These are phyloP conservation scores for Beauveria brongniartii DNA, from an alignment of 2,329 filamentous ascomycete species.

Conservation along the genomic window DNA sequence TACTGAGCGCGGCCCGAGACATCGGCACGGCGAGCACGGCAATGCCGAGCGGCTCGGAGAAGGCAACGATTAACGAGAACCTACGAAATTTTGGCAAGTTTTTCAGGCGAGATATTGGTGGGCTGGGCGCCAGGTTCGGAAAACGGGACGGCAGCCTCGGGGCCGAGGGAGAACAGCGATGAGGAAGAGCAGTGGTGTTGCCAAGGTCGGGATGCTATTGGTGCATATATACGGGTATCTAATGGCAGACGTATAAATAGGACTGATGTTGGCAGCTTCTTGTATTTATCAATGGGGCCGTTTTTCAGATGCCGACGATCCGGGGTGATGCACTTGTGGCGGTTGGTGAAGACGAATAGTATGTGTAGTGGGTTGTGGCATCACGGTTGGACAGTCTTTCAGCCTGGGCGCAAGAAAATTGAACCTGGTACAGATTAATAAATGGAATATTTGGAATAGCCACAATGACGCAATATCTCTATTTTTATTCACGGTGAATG, in stretches of 20 bases:
- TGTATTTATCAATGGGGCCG: neutral
- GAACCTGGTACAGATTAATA: too few relatives aligned
- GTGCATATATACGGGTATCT: neutral
- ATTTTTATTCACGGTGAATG: neutral
- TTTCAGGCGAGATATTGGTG: slow-evolving; percentile 79
- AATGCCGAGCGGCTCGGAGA: slow-evolving; percentile 37
- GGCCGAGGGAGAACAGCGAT: slow-evolving; percentile 20
- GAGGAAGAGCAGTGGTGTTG: neutral
- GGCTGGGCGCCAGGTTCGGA: slow-evolving; percentile 66
- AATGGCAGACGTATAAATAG: neutral
- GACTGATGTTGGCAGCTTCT: neutral
- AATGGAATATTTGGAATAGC: neutral
- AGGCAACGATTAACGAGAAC: slow-evolving; percentile 82
- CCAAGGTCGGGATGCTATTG: neutral
- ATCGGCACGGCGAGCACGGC: slow-evolving; percentile 50
- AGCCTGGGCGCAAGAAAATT: neutral
- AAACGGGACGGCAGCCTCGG: slow-evolving; percentile 42
- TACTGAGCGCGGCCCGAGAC: slow-evolving; percentile 82
- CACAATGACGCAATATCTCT: neutral
- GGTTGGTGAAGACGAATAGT: neutral
- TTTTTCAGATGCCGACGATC: neutral
- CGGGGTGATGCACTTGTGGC: neutral
- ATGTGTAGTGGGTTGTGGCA: neutral
- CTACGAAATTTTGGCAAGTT: slow-evolving; percentile 94
- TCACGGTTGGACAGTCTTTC: neutral